phyloP scores from a whole-genome alignment of 2,329 filamentous ascomycete species.

The Colletotrichum abscissum region DNA sequence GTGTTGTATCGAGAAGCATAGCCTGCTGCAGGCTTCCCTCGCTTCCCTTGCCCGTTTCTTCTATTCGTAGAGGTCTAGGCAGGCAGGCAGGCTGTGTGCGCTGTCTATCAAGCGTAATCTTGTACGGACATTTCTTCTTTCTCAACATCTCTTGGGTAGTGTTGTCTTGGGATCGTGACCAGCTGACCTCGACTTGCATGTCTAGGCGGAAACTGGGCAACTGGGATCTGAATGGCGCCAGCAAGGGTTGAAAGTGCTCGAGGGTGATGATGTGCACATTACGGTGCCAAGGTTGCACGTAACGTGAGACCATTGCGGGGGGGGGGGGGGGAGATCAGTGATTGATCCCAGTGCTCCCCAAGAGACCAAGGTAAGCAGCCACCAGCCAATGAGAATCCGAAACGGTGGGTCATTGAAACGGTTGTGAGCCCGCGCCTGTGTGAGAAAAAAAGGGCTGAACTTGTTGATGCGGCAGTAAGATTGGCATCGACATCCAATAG shows the following conservation, averaged over 20 bases:
- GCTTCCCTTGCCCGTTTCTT: not conserved
- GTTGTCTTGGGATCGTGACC: constrained; percentile 1
- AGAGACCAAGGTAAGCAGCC: not conserved
- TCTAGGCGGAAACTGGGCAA: constrained; percentile 1
- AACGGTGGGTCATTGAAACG: not conserved
- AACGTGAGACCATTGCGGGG: not conserved
- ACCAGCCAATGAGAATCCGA: not conserved
- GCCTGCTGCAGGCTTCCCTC: not conserved
- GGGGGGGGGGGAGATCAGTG: not conserved
- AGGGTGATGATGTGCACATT: constrained; percentile 21
- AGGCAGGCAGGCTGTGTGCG: not conserved
- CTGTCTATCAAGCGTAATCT: not conserved
- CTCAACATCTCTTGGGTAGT: not conserved
- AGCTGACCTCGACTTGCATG: constrained; percentile 32
- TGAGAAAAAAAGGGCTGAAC: not conserved
- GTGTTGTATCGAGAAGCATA: not conserved
- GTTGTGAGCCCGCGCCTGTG: not conserved
- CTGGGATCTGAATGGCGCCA: constrained; percentile 3
- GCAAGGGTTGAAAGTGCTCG: constrained; percentile 7
- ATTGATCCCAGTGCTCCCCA: too few relatives aligned
- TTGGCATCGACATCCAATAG: not conserved
- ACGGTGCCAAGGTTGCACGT: constrained; percentile 16
- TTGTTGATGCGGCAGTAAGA: not conserved
- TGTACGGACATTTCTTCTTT: not conserved
- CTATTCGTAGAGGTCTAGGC: too few relatives aligned